Evolutionary conservation across 2,329 filamentous ascomycete genomes (phyloP), one percentile per base, ranked within the genome.

Genomic region (Fusarium armeniacum): DNA sequence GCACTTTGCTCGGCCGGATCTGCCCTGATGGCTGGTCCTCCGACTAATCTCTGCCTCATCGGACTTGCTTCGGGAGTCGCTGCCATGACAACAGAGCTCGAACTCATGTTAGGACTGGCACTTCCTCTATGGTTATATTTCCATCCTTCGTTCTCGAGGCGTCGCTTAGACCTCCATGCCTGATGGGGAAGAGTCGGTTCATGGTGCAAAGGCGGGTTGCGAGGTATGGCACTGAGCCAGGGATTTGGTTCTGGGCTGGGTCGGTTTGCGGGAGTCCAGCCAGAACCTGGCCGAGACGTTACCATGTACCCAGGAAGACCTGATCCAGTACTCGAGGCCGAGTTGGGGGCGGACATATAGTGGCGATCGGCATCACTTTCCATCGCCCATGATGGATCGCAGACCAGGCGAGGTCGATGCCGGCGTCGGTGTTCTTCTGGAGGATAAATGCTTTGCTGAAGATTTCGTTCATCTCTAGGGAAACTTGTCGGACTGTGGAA

Each of bases 311-410:
- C 69, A 36, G 62, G 70, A 44, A 71, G 72, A 10, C 72, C 73
- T 9, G 73, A 75, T n/a, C 73, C 72, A 10, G 60, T 75, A 52
- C 73, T 75, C n/a, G 73, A 75, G 24, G 73, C 73, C 28, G 73
- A 75, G 61, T 75, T 75, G 16, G 73, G 73, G 12, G 71, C 67
- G 10, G 73, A 75, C 33, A 67, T 38, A 45, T 72, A 67, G 35
- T 65, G 67, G 7, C 38, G 58, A 26, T 75, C 72, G 26, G 28
- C 9, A 12, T 75, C 71, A 18, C n/a, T 58, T 9, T 75, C 70
- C 18, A 36, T 36, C 22, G 45, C 38, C 73, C 73, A 75, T 9
- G 65, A 58, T 5, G 72, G 67, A 40, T 75, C 71, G 40, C 73
- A 75, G 30, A 68, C 56, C 8, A 75, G 50, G n/a, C 69, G 72